Evolutionary conservation across 352 stramenopile species (phyloP), one percentile per base, ranked within the genome.

Genomic region (Phytophthora capsici): DNA sequence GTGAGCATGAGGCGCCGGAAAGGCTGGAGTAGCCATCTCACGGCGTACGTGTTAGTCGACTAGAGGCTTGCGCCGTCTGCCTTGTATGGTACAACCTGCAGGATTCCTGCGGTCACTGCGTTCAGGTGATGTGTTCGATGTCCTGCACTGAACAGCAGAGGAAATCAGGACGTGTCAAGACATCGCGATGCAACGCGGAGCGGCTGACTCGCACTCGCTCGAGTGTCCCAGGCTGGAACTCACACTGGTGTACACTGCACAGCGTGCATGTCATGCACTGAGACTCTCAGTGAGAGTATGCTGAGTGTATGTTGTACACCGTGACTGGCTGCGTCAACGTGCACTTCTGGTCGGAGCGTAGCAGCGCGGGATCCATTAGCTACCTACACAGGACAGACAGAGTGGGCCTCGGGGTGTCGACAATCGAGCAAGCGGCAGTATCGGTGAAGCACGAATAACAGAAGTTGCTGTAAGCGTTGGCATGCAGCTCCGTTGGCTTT

Each of bases 11-110:
- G 36, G 36, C 36, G n/a, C 36, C 14, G 36, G 36, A 41, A 28
- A 36, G 49, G 20, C 34, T 57, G 49, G 44, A 59, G 38, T 36
- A 59, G 52, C 52, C 52, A 59, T 51, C 38, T 59, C 34, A 34
- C 28, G 28, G 3, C 41, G 32, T 13, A 22, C 32, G 19, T 8
- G 32, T 45, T 58, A 58, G 51, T 49, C 36, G 36, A 56, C 14
- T 7, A 22, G 20, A 41, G 30, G 9, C 36, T 28, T 13, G 12
- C 28, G 28, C 28, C 51, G 51, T 58, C 51, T 58, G 37, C 1
- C 47, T 51, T 13, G 12, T 50, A 30, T 19, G n/a, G n/a, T n/a
- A n/a, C 22, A 13, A 50, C 23, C 10, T 10, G 13, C 2, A 36
- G 9, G 45, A 25, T 22, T 37, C 8, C 8, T 3, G 9, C 28